These are phyloP conservation scores for Heliocybe sulcata DNA, from an alignment of 1,284 basidiomycete genomes.

Conservation along the genomic window DNA sequence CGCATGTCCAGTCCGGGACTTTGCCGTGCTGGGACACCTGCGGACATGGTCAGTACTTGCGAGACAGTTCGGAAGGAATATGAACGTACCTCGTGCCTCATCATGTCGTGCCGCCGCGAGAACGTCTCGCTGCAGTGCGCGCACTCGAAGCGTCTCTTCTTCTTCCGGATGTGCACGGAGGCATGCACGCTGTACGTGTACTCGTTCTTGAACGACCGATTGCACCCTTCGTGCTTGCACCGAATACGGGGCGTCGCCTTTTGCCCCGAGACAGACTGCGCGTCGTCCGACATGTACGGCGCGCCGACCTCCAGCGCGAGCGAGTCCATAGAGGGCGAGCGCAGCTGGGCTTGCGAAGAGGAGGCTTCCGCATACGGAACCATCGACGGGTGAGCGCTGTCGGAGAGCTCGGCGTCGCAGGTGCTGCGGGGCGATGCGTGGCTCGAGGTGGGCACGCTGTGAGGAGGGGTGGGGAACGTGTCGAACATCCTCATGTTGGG, in stretches of 20 bases:
- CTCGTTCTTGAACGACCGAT: not conserved
- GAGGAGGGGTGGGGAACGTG: not conserved
- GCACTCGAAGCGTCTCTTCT: not conserved
- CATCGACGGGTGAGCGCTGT: not conserved
- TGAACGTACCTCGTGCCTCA: not conserved
- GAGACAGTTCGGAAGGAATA: not conserved
- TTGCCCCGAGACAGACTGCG: not conserved
- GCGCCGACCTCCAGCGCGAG: not conserved
- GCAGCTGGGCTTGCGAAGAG: not conserved
- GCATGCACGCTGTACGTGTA: not conserved
- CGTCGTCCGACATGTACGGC: not conserved
- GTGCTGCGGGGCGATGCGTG: not conserved
- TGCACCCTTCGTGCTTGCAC: not conserved
- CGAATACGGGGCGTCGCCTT: not conserved
- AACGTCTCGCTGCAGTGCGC: slow-evolving; percentile 1
- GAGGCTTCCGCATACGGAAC: not conserved
- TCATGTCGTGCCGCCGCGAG: not conserved
- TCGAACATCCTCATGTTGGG: not conserved
- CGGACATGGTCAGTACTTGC: too few species aligned
- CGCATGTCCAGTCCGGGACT: not conserved
- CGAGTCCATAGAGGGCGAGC: not conserved
- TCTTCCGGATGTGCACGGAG: not conserved
- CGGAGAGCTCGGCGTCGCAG: not conserved
- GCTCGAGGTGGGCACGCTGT: not conserved
- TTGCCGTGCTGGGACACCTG: not conserved